Evolutionary conservation across 1,139 yeast genomes (phyloP).

Genomic region (Suhomyces terraborum): DNA sequence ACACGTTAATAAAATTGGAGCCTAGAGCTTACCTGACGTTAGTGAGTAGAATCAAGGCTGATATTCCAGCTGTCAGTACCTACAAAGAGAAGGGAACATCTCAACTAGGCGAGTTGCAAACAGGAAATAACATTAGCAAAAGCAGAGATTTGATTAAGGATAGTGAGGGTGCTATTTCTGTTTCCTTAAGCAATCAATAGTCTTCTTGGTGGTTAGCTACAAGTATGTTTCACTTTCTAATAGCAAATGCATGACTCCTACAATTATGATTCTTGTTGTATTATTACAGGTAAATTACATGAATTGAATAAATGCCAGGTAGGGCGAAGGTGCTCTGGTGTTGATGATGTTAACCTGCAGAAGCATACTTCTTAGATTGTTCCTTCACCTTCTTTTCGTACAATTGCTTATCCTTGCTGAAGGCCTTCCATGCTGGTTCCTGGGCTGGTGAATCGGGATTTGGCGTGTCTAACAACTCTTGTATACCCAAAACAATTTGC

Average conservation of each 20-base stretch:
- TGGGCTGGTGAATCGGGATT: constrained; percentile 97
- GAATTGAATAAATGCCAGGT: constrained; percentile 3
- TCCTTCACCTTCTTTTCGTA: constrained; percentile 79
- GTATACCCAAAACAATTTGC: constrained; percentile 89
- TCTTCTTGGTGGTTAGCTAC: not conserved
- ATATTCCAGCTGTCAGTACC: constrained; percentile 96
- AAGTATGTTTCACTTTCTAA: not conserved
- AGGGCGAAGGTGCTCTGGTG: not conserved
- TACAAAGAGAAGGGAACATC: constrained; percentile 93
- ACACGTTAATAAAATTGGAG: constrained; percentile 88
- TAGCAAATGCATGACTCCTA: not conserved
- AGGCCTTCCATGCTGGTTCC: constrained; percentile 93
- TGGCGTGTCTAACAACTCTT: constrained; percentile 85
- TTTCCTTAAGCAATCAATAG: constrained; percentile 2
- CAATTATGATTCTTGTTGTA: not conserved
- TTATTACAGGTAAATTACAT: constrained; percentile 7
- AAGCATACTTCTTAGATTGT: constrained; percentile 76
- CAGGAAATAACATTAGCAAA: constrained; percentile 29
- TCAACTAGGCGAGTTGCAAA: constrained; percentile 61
- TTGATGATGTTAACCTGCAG: constrained; percentile 11
- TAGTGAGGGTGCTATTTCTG: constrained; percentile 20
- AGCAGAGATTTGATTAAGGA: constrained; percentile 47
- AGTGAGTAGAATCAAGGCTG: constrained; percentile 88
- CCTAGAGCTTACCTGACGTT: constrained; percentile 90
- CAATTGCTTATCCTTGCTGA: constrained; percentile 60